A percentile compares a stretch with the other conserved stretches of the same genome.
Evolutionary conservation across 1,284 basidiomycete genomes (phyloP).

Genomic region (Tilletia setariae): DNA sequence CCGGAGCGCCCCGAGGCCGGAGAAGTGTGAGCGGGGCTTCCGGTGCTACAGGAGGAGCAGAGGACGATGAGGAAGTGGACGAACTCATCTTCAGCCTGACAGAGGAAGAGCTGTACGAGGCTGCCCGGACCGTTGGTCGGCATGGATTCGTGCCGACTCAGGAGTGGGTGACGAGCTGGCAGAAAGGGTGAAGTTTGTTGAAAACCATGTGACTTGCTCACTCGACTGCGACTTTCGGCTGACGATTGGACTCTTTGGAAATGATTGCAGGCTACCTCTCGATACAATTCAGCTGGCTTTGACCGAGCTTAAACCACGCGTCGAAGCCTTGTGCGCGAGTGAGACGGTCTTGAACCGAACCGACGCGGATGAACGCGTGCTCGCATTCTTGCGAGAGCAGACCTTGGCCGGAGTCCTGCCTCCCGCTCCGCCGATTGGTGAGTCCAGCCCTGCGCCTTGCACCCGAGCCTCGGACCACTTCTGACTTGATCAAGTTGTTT

Average conservation of each 20-base stretch:
- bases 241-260: too few relatives aligned
- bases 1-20: neutral
- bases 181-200: slow-evolving; percentile 22
- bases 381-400: slow-evolving; percentile 43
- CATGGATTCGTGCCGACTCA: slow-evolving; percentile 43
- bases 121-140: slow-evolving; percentile 37
- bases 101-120: slow-evolving; percentile 26
- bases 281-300: slow-evolving; percentile 30
- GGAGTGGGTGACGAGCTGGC: slow-evolving; percentile 45
- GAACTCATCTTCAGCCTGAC: slow-evolving; percentile 21
- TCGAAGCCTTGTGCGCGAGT: slow-evolving; percentile 37
- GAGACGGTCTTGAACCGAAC: slow-evolving; percentile 20
- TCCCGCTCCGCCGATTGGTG: slow-evolving; percentile 18
- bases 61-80: slow-evolving; percentile 20
- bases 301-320: slow-evolving; percentile 31
- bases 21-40: neutral
- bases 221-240: too few relatives aligned
- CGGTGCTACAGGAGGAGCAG: neutral
- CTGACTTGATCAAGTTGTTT: neutral
- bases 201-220: too few relatives aligned
- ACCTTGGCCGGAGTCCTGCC: slow-evolving; percentile 28
- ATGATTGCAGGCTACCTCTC: slow-evolving; percentile 29
- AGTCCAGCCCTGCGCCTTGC: neutral
- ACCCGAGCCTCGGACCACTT: neutral
- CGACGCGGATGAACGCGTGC: slow-evolving; percentile 39